Conservation (phyloP, 2,329 filamentous ascomycete species). For the Pseudogymnoascus sp. region DNA sequence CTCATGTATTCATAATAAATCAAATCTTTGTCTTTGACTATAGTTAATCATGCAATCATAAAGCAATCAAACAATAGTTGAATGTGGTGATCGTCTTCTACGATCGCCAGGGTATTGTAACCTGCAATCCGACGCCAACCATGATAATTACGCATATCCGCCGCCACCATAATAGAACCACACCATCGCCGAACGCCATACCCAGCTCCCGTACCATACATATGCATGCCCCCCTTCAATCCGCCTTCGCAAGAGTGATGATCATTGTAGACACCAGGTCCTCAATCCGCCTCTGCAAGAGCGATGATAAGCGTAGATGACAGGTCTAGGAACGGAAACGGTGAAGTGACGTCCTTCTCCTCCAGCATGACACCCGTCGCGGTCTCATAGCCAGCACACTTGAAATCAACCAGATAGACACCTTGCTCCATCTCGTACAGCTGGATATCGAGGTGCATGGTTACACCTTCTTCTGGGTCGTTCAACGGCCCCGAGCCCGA, state of each 20-base stretch:
- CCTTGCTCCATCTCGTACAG: slow-evolving; percentile 89
- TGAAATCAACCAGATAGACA: slow-evolving; percentile 96
- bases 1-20: slow-evolving; percentile 3
- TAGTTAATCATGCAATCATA: slow-evolving; percentile 1
- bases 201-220: background rate
- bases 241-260: slow-evolving; percentile 80
- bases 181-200: slow-evolving; percentile 3
- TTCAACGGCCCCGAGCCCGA: slow-evolving; percentile 23
- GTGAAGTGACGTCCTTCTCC: slow-evolving; percentile 91
- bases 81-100: slow-evolving; percentile 7
- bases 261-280: slow-evolving; percentile 85
- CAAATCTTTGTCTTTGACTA: background rate
- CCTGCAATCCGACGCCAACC: slow-evolving; percentile 4
- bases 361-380: slow-evolving; percentile 65
- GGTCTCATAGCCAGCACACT: slow-evolving; percentile 92
- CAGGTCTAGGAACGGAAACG: slow-evolving; percentile 92
- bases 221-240: slow-evolving; percentile 31
- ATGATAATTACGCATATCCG: background rate
- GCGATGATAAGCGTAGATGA: slow-evolving; percentile 89
- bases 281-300: slow-evolving; percentile 67
- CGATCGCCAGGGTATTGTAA: slow-evolving; percentile 8
- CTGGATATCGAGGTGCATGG: slow-evolving; percentile 91
- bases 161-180: background rate
- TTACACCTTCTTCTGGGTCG: slow-evolving; percentile 42
- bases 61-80: slow-evolving; percentile 7